A percentile compares a stretch with the other conserved stretches of the same genome.
These are phyloP conservation scores for Mucor ambiguus DNA, from an alignment of 371 early-diverging fungal genomes.

Conservation along the genomic window DNA sequence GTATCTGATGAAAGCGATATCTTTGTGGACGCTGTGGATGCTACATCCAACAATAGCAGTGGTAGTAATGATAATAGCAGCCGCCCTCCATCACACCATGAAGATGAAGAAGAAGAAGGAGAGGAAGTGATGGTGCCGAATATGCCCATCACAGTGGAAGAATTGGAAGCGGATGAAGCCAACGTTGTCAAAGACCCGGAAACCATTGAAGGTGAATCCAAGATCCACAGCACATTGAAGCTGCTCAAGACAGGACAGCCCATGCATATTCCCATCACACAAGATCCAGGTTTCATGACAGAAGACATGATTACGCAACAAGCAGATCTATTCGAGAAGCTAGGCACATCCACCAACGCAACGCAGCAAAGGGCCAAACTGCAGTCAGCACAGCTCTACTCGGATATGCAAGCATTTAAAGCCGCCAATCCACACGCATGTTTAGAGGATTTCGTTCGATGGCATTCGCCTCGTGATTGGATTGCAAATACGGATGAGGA, in stretches of 20 bases:
- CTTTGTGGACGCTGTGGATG: conserved; percentile 26
- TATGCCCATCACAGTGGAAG: conserved; percentile 12
- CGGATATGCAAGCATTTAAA: conserved; percentile 87
- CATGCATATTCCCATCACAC: conserved; percentile 73
- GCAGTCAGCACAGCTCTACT: conserved; percentile 80
- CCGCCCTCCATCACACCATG: background rate
- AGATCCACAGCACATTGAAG: conserved; percentile 32
- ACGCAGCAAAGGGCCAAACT: conserved; percentile 76
- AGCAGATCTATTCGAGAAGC: conserved; percentile 72
- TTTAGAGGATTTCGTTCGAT: conserved; percentile 92
- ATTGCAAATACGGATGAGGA: conserved; percentile 21
- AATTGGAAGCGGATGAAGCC: conserved; percentile 11
- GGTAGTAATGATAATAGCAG: background rate
- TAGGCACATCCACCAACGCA: conserved; percentile 76
- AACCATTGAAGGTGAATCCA: conserved; percentile 33
- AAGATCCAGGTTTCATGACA: conserved; percentile 84
- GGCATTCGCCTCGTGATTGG: conserved; percentile 95
- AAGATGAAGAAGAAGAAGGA: conserved; percentile 14
- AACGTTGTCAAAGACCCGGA: conserved; percentile 30
- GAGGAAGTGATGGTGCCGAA: background rate
- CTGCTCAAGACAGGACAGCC: conserved; percentile 58
- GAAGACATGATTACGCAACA: conserved; percentile 89
- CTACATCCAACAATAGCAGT: background rate
- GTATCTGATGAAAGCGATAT: conserved; percentile 22
- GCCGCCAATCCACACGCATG: conserved; percentile 82